Percentiles rank a stretch among this genome's conserved stretches.
These are phyloP conservation scores for Pouteria campechiana DNA, from an alignment of 179 eudicot genomes.

Conservation along the genomic window DNA sequence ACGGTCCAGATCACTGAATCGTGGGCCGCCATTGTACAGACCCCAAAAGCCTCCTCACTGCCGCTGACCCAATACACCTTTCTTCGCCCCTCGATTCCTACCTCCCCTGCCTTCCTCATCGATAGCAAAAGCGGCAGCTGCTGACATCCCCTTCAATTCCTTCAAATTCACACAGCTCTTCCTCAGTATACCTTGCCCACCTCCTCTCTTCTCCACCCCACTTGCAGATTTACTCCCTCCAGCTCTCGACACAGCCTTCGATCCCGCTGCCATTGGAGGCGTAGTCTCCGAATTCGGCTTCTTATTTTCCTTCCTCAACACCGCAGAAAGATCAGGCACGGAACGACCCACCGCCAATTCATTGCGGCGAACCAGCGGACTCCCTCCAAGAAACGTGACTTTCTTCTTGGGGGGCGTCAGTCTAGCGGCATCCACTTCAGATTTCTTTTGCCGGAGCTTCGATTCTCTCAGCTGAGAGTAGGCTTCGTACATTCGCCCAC, in stretches of 20 bases:
- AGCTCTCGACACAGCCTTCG: constrained; percentile 18
- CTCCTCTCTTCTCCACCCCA: constrained; percentile 46
- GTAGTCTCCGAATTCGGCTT: constrained; percentile 25
- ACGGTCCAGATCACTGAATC: too few relatives aligned
- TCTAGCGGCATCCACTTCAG: constrained; percentile 10
- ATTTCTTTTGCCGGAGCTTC: constrained; percentile 20
- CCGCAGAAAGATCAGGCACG: constrained; percentile 69
- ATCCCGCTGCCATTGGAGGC: constrained; percentile 10
- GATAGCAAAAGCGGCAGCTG: constrained; percentile 40
- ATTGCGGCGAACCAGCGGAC: constrained; percentile 2
- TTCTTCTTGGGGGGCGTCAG: constrained; percentile 27
- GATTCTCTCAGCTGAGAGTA: constrained; percentile 48
- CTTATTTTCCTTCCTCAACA: constrained; percentile 62
- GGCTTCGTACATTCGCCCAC: constrained; percentile 46
- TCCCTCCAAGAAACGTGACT: constrained; percentile 24
- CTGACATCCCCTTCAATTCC: constrained; percentile 55
- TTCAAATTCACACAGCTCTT: constrained; percentile 75
- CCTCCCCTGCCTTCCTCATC: constrained; percentile 43
- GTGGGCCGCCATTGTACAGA: too few relatives aligned
- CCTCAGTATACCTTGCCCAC: constrained; percentile 34
- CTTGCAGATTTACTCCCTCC: constrained; percentile 40
- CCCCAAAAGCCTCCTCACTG: too few relatives aligned
- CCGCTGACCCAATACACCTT: constrained; percentile 40
- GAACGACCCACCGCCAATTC: constrained; percentile 60
- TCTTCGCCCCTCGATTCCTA: constrained; percentile 11